Base-by-base conservation (phyloP, 306 rosid genomes). In the Quercus alba region DNA sequence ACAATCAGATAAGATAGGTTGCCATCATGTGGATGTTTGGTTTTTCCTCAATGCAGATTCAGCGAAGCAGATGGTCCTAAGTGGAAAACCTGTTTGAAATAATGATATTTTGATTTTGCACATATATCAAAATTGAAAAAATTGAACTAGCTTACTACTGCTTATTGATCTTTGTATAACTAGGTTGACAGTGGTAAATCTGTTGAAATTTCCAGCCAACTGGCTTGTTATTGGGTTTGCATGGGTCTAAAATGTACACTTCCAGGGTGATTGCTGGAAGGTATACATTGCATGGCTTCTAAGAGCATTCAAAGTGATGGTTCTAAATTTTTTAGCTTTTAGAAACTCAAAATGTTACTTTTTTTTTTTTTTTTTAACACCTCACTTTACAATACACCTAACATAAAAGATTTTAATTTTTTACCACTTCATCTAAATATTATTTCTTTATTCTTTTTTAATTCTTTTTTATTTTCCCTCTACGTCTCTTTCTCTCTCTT, bases 1-100 rank as follows among this genome's bases (percentile, higher is more conserved):
- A 52, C 73, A 76, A 81, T 2, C 54, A 62, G 51, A 63, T 70
- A 61, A 70, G 68, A 62, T 76, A 81, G 73, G 26, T 81, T 17
- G 54, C 72, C 72, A 35, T 35, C 26, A 66, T 33, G 52, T 35
- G 72, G 44, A 68, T 68, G 23, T 68, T 68, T 33, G 20, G 26
- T 68, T 68, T 67, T 8, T 14, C 28, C 52, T n/a, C 52, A 11
- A 18, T 35, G 54, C 72, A 33, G 9, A 68, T 30, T 68, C 72
- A 4, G 4, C 41, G 52, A 33, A 30, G 52, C 52, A n/a, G 72
- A 35, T 68, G 26, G 72, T 23, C 17, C 26, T 9, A 33, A 4
- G 72, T 68, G 52, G 71, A 68, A 68, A 68, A 68, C 38, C 14
- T 38, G 52, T 68, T 33, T 68, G 72, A 68, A 68, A 68, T 68